Percentiles rank a stretch among this genome's conserved stretches.
Conservation (phyloP, 2,329 filamentous ascomycete species). For the Periconia digitata region DNA sequence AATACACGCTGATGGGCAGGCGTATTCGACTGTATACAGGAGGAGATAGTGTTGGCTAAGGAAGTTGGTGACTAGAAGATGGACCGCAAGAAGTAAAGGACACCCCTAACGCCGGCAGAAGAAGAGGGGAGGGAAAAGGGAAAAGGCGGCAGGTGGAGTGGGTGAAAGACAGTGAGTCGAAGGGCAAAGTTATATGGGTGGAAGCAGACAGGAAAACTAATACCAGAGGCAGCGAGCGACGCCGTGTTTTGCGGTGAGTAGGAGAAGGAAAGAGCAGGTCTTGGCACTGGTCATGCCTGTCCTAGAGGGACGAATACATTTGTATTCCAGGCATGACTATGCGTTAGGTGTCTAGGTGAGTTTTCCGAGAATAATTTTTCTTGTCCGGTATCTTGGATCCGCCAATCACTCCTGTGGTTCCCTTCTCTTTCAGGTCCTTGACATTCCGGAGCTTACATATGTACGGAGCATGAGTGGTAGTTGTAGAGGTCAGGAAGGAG, state of each 20-base stretch:
- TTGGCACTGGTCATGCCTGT: not conserved
- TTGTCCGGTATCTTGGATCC: too few species aligned
- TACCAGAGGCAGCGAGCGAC: not conserved
- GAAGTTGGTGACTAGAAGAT: not conserved
- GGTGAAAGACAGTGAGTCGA: not conserved
- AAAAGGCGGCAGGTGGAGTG: not conserved
- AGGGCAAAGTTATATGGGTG: not conserved
- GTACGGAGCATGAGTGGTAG: too few species aligned
- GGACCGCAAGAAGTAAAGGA: not conserved
- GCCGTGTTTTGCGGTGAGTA: not conserved
- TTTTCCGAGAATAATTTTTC: too few species aligned
- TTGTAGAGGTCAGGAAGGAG: too few species aligned
- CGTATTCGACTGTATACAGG: not conserved
- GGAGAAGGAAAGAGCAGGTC: not conserved
- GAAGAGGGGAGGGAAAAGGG: not conserved
- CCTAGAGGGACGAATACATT: too few species aligned
- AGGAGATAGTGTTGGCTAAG: not conserved
- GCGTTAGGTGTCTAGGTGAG: too few species aligned
- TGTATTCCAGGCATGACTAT: too few species aligned
- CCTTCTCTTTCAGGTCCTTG: too few species aligned
- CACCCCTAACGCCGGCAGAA: not conserved
- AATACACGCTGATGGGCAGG: not conserved
- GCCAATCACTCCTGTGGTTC: too few species aligned
- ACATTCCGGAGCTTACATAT: too few species aligned
- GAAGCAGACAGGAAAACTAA: not conserved